A percentile compares a stretch with the other conserved stretches of the same genome.
Conservation (phyloP, 2,329 filamentous ascomycete species). For the Chaetomiaceae sp. region DNA sequence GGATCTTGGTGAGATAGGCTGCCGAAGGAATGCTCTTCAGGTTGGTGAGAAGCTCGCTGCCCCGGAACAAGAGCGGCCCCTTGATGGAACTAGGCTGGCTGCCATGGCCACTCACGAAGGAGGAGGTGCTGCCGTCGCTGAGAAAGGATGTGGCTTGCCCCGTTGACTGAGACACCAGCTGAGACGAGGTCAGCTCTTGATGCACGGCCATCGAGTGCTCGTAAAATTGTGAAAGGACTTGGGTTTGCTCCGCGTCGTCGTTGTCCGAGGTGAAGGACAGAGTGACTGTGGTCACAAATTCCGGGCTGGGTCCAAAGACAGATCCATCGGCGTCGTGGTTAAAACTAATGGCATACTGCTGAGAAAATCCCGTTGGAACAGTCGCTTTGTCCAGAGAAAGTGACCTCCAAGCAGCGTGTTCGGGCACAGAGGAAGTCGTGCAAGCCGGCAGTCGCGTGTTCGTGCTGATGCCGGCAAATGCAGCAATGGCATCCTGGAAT, state of each 20-base stretch:
- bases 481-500: constrained; percentile 39
- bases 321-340: constrained; percentile 7
- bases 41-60: constrained; percentile 48
- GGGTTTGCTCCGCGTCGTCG: constrained; percentile 31
- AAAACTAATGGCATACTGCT: constrained; percentile 38
- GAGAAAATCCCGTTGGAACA: constrained; percentile 51
- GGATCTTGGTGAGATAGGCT: constrained; percentile 58
- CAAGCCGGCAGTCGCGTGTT: constrained; percentile 12
- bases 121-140: constrained; percentile 30
- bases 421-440: constrained; percentile 19
- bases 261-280: constrained; percentile 32
- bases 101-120: constrained; percentile 27
- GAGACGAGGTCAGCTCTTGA: constrained; percentile 60
- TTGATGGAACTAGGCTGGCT: constrained; percentile 20
- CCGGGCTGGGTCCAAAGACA: constrained; percentile 28
- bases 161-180: constrained; percentile 38
- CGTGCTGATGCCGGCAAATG: constrained; percentile 33
- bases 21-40: constrained; percentile 68
- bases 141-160: constrained; percentile 34
- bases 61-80: constrained; percentile 24
- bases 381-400: constrained; percentile 45
- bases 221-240: constrained; percentile 61
- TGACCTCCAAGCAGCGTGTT: constrained; percentile 48
- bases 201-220: constrained; percentile 73
- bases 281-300: constrained; percentile 47